Base-by-base conservation (phyloP, 768 basidiomycete genomes). In the Gloeostereum incarnatum region DNA sequence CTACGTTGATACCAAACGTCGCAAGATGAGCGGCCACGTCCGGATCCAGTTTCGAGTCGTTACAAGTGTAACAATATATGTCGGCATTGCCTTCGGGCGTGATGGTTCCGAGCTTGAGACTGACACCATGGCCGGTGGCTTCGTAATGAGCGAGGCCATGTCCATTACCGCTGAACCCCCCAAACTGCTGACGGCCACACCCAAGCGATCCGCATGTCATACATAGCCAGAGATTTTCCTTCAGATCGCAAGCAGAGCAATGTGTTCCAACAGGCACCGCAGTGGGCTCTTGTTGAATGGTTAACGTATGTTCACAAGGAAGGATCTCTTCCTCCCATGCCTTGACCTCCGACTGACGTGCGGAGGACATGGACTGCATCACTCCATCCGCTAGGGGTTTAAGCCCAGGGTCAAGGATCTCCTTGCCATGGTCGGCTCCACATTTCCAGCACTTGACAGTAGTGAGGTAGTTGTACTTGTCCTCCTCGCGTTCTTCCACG, bases 281-380 rank as follows among this genome's bases (percentile, higher is more conserved):
- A 3, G 63, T 65, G 4, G 60, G 51, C 20, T 56, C 47, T 53
- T 73, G 64, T 39, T 69, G 55, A 6, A 74, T 54, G 8, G 57
- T 63, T 2, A 74, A 55, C 0, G 73, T 73, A 40, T 99, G 96
- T 51, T 89, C 81, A 67, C 96, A 99, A 5, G 89, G 60, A 0
- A 65, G 51, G 29, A 96, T 81, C 47, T 97, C 94, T 57, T 97
- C 93, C 55, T 98, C 91, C 96, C 96, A 99, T 5, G 96, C 85
- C 59, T 96, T 84, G 34, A 99, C 84, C 51, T 97, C 92, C 0
- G 85, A 89, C 53, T 94, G 85, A 34, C 91, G 86, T 0, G 89
- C 84, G 2, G 90, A 93, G 0, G 91, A 90, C 49, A 89, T 65
- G 2, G 91, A 80, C 2, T 69, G 63, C 77, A 96, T 81, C 40